phyloP scores from a whole-genome alignment of 2,329 filamentous ascomycete genomes.

The Phyllosticta paracitricarpa region DNA sequence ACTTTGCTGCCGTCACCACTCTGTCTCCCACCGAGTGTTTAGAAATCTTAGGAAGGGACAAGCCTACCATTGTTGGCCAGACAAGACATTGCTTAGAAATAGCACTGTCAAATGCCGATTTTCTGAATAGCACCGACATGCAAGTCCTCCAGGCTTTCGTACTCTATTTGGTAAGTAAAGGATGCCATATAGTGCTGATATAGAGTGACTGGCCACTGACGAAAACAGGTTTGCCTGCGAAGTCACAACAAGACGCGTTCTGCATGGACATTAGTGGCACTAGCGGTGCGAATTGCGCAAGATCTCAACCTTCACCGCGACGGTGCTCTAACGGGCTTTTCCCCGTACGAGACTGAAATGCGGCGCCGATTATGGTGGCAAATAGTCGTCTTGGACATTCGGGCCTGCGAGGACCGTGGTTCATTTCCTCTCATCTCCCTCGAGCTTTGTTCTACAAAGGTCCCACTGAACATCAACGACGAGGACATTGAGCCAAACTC shows the following conservation, averaged over 20 bases:
- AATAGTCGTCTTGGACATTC: constrained; percentile 42
- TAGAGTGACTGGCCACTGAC: background rate
- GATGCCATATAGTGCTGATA: background rate
- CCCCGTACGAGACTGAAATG: constrained; percentile 49
- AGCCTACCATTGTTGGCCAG: background rate
- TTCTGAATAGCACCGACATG: constrained; percentile 56
- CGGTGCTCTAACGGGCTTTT: constrained; percentile 40
- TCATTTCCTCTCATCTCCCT: constrained; percentile 8
- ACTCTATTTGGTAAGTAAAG: constrained; percentile 50
- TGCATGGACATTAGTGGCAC: constrained; percentile 54
- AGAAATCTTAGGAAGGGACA: constrained; percentile 41
- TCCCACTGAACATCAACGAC: constrained; percentile 39
- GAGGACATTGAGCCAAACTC: constrained; percentile 34
- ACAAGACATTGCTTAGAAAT: constrained; percentile 8
- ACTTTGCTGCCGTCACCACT: constrained; percentile 30
- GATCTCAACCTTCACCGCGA: constrained; percentile 54
- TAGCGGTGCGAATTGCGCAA: constrained; percentile 51
- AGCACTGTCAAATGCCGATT: constrained; percentile 55
- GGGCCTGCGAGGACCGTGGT: constrained; percentile 18
- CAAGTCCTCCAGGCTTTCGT: constrained; percentile 57
- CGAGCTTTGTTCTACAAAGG: constrained; percentile 21
- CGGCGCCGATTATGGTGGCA: constrained; percentile 51
- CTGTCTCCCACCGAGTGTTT: constrained; percentile 47
- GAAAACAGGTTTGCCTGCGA: constrained; percentile 31
- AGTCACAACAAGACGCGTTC: constrained; percentile 40